Conservation (phyloP, 441 rosid species). For the Isatis lusitanica region DNA sequence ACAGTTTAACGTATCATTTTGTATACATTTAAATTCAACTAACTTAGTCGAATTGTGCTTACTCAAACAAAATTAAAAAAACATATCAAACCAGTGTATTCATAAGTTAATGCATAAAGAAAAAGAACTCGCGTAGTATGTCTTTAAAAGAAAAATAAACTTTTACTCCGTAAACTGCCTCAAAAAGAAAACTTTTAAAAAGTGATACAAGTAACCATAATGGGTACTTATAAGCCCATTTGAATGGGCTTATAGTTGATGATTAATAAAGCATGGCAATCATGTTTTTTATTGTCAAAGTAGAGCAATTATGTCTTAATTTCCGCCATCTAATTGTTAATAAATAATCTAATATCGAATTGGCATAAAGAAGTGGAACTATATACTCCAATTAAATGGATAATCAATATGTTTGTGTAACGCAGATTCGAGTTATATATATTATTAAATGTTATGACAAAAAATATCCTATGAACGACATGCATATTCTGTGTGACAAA, state of each 20-base stretch:
- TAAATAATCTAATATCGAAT: neutral
- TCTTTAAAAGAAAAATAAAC: no score
- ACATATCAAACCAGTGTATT: neutral
- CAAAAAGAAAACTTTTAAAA: neutral
- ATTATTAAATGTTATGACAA: neutral
- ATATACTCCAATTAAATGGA: neutral
- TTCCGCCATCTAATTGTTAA: neutral
- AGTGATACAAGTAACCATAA: conserved; percentile 7
- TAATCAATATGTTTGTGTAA: neutral
- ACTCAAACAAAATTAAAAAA: neutral
- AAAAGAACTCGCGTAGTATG: neutral
- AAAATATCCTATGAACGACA: neutral
- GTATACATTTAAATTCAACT: neutral
- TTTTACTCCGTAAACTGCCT: neutral
- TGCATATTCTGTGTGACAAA: no score
- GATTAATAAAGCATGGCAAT: conserved; percentile 16
- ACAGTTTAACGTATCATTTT: neutral
- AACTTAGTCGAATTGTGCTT: neutral
- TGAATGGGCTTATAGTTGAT: conserved; percentile 12
- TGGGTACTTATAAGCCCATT: conserved; percentile 23
- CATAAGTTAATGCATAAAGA: neutral
- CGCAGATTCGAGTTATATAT: neutral
- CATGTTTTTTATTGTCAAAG: conserved; percentile 4
- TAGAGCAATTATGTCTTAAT: conserved; percentile 21
- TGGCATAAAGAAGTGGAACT: neutral